A percentile compares a stretch with the other conserved stretches of the same genome.
Conservation (phyloP, 2,329 filamentous ascomycete genomes). For the Bisporella sp. region DNA sequence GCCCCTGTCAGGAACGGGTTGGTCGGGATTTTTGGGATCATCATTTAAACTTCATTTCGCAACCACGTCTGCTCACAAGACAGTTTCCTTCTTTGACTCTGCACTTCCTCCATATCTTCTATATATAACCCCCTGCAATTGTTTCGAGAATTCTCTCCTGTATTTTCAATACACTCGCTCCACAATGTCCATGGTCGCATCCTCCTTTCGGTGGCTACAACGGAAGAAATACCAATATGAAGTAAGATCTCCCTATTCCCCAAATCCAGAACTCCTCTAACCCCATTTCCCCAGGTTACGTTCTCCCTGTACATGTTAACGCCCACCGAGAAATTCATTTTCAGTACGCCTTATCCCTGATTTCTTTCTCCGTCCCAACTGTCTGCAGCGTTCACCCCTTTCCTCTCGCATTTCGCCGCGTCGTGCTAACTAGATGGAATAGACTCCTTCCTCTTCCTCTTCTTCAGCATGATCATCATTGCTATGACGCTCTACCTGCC, state of each 20-base stretch:
- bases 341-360: conserved; percentile 58
- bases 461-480: conserved; percentile 78
- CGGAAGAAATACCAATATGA: conserved; percentile 98
- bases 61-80: too few relatives aligned
- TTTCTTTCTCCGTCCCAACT: background rate
- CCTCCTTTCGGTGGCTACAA: conserved; percentile 72
- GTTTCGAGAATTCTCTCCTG: background rate
- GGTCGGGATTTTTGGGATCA: too few relatives aligned
- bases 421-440: conserved; percentile 8
- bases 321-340: conserved; percentile 90
- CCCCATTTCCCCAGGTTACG: conserved; percentile 70
- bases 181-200: conserved; percentile 30
- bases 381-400: too few relatives aligned
- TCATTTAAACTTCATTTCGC: too few relatives aligned
- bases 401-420: too few relatives aligned
- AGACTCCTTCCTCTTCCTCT: conserved; percentile 91
- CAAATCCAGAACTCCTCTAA: too few relatives aligned
- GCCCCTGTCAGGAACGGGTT: too few relatives aligned
- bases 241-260: conserved; percentile 16
- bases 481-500: conserved; percentile 90
- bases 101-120: too few relatives aligned
- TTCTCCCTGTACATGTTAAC: conserved; percentile 97
- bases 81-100: too few relatives aligned
- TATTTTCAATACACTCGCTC: background rate
- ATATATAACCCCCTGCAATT: too few relatives aligned